phyloP scores from a whole-genome alignment of 257 asterid genomes.

The Nicotiana knightiana region DNA sequence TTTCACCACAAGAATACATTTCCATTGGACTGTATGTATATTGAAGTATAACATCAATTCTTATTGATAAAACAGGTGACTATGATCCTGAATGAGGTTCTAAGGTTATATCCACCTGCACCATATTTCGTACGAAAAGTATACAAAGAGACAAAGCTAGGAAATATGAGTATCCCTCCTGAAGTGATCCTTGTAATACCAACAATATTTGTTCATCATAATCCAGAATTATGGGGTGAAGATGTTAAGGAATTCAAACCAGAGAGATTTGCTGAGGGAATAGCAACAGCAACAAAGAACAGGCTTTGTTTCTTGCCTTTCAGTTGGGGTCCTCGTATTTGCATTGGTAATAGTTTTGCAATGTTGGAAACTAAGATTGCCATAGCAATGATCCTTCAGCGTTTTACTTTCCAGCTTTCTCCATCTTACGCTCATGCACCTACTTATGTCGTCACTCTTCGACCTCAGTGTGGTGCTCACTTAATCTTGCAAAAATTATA shows the following conservation, averaged over 20 bases:
- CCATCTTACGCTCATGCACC: slow-evolving; percentile 50
- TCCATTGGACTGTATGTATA: background rate
- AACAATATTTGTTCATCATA: slow-evolving; percentile 32
- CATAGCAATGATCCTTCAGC: slow-evolving; percentile 27
- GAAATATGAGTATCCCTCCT: slow-evolving; percentile 33
- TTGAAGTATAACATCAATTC: background rate
- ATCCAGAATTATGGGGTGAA: slow-evolving; percentile 37
- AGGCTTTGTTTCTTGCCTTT: slow-evolving; percentile 35
- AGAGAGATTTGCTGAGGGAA: slow-evolving; percentile 40
- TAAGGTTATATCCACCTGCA: slow-evolving; percentile 48
- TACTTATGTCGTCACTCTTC: slow-evolving; percentile 30
- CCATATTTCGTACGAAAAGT: slow-evolving; percentile 19
- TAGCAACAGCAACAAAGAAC: slow-evolving; percentile 40
- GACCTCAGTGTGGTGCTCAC: slow-evolving; percentile 42
- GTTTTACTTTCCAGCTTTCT: slow-evolving; percentile 36
- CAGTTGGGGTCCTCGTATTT: slow-evolving; percentile 43
- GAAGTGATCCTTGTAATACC: slow-evolving; percentile 36
- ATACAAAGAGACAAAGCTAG: slow-evolving; percentile 35
- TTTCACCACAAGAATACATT: background rate
- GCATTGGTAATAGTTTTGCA: slow-evolving; percentile 47
- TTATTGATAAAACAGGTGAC: slow-evolving; percentile 24
- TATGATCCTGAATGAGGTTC: slow-evolving; percentile 45
- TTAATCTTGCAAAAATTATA: slow-evolving; percentile 16
- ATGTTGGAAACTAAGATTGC: slow-evolving; percentile 43
- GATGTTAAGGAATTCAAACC: slow-evolving; percentile 50